These are phyloP conservation scores for Dactylorhiza incarnata DNA, from an alignment of 106 monocot genomes.

Conservation along the genomic window DNA sequence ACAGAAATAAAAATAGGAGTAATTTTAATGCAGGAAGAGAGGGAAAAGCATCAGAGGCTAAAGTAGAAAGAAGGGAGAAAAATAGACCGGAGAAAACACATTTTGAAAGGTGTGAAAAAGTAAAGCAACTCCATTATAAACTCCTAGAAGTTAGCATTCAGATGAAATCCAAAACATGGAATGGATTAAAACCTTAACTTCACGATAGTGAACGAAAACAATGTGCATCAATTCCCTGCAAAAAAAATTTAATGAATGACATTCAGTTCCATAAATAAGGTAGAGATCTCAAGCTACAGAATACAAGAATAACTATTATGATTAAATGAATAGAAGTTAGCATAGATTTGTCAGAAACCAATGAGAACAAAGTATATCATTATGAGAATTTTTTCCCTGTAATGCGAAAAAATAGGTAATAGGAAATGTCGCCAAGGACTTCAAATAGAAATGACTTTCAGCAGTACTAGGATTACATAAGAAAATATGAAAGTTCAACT, in stretches of 20 bases:
- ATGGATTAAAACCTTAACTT: constrained; percentile 65
- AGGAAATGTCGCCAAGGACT: background rate
- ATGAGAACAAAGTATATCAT: background rate
- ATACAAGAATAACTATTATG: too few relatives aligned
- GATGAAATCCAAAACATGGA: background rate
- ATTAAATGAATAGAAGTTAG: background rate
- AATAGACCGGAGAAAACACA: background rate
- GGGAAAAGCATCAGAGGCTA: background rate
- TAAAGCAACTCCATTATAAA: background rate
- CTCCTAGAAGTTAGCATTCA: background rate
- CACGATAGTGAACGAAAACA: constrained; percentile 93
- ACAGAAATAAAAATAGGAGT: background rate
- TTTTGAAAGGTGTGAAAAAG: background rate
- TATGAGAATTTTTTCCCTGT: background rate
- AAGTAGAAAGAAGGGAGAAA: background rate
- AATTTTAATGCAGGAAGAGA: background rate
- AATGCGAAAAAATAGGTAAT: background rate
- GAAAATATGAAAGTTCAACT: background rate
- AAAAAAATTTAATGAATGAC: constrained; percentile 1
- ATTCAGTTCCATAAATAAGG: background rate
- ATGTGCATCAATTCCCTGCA: constrained; percentile 95
- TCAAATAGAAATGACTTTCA: background rate
- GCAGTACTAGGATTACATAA: too few relatives aligned
- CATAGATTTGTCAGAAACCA: background rate
- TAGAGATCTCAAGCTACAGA: too few relatives aligned